Evolutionary conservation across 768 basidiomycete genomes (phyloP), one percentile per base, ranked within the genome.

Genomic region (Stropharia rugosoannulata): DNA sequence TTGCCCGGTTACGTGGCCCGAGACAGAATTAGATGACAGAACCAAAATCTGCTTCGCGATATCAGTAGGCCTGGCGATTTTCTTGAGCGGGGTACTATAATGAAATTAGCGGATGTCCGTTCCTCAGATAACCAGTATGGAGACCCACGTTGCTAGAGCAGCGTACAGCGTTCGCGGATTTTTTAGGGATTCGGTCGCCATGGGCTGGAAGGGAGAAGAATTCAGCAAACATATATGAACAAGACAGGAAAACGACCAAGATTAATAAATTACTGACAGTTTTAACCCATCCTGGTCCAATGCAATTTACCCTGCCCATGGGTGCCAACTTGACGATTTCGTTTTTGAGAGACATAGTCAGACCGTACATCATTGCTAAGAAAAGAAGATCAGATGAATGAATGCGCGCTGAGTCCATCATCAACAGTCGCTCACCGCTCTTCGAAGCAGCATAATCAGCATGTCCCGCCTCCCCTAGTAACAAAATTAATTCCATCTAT

Each of bases 271-370:
- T 10, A 32, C 61, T 57, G 36, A 74, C 74, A 50, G 88, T 90
- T 46, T 66, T 75, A 6, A 83, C 81, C 83, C 84, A 89, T 5
- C 87, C 87, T 4, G 89, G 89, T 0, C 80, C 85, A 15, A 91
- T 75, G 42, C 75, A 74, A 60, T 90, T 90, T 3, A 90, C 87
- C n/a, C 89, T 76, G 0, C 80, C 90, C 52, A 68, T 76, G 0
- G 87, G 85, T 0, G 88, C 87, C 56, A 90, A 80, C 68, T 82
- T 82, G 43, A 92, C 89, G 51, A 90, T 89, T 69, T 92, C 89
- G 66, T 90, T 91, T 71, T 91, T 90, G 60, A 90, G 75, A 4
- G 83, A 75, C 61, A 85, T 69, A 3, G 80, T 81, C 35, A 90
- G 64, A 1, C 88, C 90, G 58, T 87, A 85, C 87, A 89, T 89